phyloP scores from a whole-genome alignment of 345 rosid species.

The Tarenaya hassleriana region DNA sequence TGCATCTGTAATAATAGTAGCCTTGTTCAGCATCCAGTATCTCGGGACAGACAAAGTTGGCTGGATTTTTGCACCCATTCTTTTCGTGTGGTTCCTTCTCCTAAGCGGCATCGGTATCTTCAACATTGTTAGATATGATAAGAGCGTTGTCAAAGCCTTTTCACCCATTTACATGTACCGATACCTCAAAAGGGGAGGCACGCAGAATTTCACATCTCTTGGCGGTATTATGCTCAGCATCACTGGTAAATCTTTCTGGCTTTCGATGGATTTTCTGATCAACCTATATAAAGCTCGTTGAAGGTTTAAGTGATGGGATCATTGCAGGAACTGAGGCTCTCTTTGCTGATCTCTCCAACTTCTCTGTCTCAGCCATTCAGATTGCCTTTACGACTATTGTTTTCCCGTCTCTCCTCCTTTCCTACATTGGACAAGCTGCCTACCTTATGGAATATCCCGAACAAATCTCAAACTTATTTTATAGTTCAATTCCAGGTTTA shows the following conservation, averaged over 20 bases:
- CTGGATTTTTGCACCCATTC: constrained; percentile 62
- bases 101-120: constrained; percentile 58
- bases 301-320: neutral
- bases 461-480: too few species aligned
- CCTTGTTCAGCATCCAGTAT: constrained; percentile 54
- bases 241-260: constrained; percentile 34
- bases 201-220: constrained; percentile 53
- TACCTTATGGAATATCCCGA: constrained; percentile 57
- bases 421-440: constrained; percentile 69
- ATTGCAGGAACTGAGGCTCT: constrained; percentile 58
- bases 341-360: constrained; percentile 76
- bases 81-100: constrained; percentile 58
- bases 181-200: constrained; percentile 53
- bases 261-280: neutral
- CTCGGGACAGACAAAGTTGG: constrained; percentile 63
- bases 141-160: constrained; percentile 53
- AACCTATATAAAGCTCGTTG: neutral
- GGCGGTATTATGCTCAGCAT: constrained; percentile 66
- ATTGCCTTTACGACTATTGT: constrained; percentile 51
- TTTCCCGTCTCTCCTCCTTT: constrained; percentile 59
- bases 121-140: constrained; percentile 50
- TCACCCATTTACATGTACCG: constrained; percentile 47
- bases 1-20: constrained; percentile 45
- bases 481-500: too few species aligned
- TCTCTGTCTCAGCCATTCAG: constrained; percentile 56